phyloP scores from a whole-genome alignment of 805 yeast genomes.

The Kurtzmaniella fragi region DNA sequence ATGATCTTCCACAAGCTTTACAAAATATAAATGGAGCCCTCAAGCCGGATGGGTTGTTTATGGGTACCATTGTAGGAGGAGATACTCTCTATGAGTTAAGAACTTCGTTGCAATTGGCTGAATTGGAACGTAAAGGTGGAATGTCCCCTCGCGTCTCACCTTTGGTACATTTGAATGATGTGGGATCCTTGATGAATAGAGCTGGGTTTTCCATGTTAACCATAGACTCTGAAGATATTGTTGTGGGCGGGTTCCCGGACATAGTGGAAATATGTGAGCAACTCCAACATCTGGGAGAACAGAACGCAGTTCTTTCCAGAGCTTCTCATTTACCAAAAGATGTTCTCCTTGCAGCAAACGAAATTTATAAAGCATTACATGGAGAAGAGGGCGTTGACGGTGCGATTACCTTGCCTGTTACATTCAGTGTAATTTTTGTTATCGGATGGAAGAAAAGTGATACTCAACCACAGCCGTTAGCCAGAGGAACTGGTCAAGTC shows the following conservation, averaged over 20 bases:
- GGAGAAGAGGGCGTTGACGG: slow-evolving; percentile 53
- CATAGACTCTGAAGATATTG: slow-evolving; percentile 73
- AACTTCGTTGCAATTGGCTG: slow-evolving; percentile 77
- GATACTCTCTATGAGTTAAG: slow-evolving; percentile 82
- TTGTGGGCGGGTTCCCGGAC: slow-evolving; percentile 72
- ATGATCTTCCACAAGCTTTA: slow-evolving; percentile 69
- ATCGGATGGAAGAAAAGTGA: slow-evolving; percentile 84
- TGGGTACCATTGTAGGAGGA: slow-evolving; percentile 79
- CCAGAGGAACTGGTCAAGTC: slow-evolving; percentile 67
- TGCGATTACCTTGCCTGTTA: slow-evolving; percentile 59
- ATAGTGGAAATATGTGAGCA: slow-evolving; percentile 63
- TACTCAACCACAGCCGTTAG: slow-evolving; percentile 65
- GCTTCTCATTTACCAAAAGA: slow-evolving; percentile 44
- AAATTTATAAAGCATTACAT: slow-evolving; percentile 67
- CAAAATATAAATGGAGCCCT: slow-evolving; percentile 51
- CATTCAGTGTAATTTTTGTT: slow-evolving; percentile 74
- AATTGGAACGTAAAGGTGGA: slow-evolving; percentile 73
- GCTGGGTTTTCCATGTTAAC: slow-evolving; percentile 80
- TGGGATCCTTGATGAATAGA: slow-evolving; percentile 65
- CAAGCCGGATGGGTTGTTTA: slow-evolving; percentile 75
- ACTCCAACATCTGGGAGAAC: slow-evolving; percentile 79
- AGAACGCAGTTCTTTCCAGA: slow-evolving; percentile 59
- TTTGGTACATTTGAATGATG: slow-evolving; percentile 70
- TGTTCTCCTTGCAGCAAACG: slow-evolving; percentile 67
- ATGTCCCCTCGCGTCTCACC: slow-evolving; percentile 80